Evolutionary conservation across 768 basidiomycete species (phyloP).

Genomic region (Candolleomyces aberdarensis): DNA sequence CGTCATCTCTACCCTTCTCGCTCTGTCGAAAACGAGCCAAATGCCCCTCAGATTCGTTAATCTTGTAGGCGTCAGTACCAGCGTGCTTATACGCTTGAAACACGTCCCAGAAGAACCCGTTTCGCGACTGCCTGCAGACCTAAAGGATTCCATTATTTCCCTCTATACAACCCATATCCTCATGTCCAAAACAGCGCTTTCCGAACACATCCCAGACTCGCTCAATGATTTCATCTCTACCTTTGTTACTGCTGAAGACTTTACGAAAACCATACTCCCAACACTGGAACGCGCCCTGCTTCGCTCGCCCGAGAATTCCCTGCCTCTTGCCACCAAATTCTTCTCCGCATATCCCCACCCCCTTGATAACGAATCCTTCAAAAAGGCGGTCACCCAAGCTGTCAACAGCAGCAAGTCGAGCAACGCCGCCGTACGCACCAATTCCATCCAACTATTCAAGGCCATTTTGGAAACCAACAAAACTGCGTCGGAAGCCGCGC

Average conservation of each 20-base stretch:
- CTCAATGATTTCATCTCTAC: slow-evolving; percentile 60
- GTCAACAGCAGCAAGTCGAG: slow-evolving; percentile 74
- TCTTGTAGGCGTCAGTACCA: slow-evolving; percentile 65
- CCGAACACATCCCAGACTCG: slow-evolving; percentile 55
- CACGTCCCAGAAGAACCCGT: slow-evolving; percentile 41
- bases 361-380: slow-evolving; percentile 46
- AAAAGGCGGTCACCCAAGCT: slow-evolving; percentile 52
- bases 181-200: slow-evolving; percentile 62
- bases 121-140: slow-evolving; percentile 39
- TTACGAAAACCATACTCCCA: slow-evolving; percentile 58
- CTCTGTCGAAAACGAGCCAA: slow-evolving; percentile 46
- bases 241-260: slow-evolving; percentile 47
- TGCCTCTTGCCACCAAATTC: slow-evolving; percentile 60
- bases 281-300: slow-evolving; percentile 77
- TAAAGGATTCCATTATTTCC: slow-evolving; percentile 52
- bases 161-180: slow-evolving; percentile 62
- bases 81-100: slow-evolving; percentile 70
- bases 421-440: slow-evolving; percentile 56
- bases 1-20: slow-evolving; percentile 54
- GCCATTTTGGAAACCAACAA: slow-evolving; percentile 27
- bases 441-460: slow-evolving; percentile 58
- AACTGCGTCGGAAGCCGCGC: slow-evolving; percentile 24
- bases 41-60: slow-evolving; percentile 37
- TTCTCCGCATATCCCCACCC: slow-evolving; percentile 51
- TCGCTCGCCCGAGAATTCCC: slow-evolving; percentile 76